A percentile compares a stretch with the other conserved stretches of the same genome.
Conservation (phyloP, 169 alveolate genomes). For the Plasmodium gallinaceum region DNA sequence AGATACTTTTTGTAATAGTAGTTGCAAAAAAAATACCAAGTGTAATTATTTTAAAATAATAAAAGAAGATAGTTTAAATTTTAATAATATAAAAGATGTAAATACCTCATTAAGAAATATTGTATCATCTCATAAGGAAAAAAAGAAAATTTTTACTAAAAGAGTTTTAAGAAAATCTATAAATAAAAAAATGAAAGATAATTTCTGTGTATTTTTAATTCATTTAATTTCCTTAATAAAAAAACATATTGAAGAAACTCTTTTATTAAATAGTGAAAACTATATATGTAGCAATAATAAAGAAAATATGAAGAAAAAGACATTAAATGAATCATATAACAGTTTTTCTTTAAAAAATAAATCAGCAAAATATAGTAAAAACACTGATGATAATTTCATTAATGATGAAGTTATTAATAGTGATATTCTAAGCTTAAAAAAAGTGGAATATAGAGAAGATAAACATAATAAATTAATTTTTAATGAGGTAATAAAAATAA, state of each 20-base stretch:
- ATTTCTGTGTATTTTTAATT: slow-evolving; percentile 42
- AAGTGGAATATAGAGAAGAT: background rate
- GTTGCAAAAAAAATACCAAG: background rate
- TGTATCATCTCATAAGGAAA: background rate
- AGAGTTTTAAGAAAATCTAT: background rate
- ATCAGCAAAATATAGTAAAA: background rate
- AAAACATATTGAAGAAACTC: slow-evolving; percentile 27
- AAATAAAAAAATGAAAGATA: background rate
- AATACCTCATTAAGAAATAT: background rate
- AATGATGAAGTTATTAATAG: background rate
- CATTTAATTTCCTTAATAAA: slow-evolving; percentile 38
- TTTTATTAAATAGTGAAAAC: slow-evolving; percentile 1
- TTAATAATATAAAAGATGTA: background rate
- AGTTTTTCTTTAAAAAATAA: background rate
- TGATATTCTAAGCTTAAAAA: background rate
- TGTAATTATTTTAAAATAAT: background rate
- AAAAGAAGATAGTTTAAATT: background rate
- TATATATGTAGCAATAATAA: background rate
- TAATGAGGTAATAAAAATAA: slow-evolving; percentile 34
- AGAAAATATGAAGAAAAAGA: background rate
- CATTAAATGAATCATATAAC: background rate
- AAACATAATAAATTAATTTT: slow-evolving; percentile 32
- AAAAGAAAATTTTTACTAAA: slow-evolving; percentile 1
- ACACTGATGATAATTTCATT: background rate
- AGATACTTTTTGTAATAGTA: background rate